Base-by-base conservation (phyloP, 2,329 filamentous ascomycete genomes). In the Trichoderma aggressivum region DNA sequence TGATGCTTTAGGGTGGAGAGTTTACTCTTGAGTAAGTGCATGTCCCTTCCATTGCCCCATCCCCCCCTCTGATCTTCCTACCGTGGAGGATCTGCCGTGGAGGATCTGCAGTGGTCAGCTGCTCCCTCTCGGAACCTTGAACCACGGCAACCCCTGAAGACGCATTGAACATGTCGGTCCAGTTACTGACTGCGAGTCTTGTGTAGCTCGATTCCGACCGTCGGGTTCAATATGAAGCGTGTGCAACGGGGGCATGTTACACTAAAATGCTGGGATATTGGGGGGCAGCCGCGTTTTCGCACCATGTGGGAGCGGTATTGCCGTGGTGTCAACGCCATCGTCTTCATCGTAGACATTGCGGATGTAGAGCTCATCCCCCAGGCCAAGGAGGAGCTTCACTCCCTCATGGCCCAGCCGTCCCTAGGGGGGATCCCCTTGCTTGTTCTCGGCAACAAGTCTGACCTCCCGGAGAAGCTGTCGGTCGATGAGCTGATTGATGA, bases 281-380 rank as follows among this genome's bases (percentile, higher is more conserved):
- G 96, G 76, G 96, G 96, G 68, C 96, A 99, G 84, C 95, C 96
- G 77, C 90, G 95, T 75, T 99, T 98, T 85, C 92, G 96, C 79
- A 93, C 93, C 76, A 99, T 99, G 96, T 99, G 96, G 96, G 96
- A 99, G 86, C 88, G 96, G 79, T 99, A 99, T 82, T 98, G 96
- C 83, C 93, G 94, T 74, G 96, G 94, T 66, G 96, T 98, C 76
- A 97, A 97, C 83, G 95, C 95, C 76, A 98, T 99, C 76, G 93
- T 99, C 75, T 99, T 98, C 83, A 97, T 99, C 80, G 94, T 98
- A 79, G 96, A 99, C 81, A 97, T 97, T 75, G 94, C 95, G 76
- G 96, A 99, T 82, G 86, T 88, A 74, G 88, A 89, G 67, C 89
- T 94, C 71, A 87, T 98, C 72, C 91, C 94, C 10, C 89, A 94